These are phyloP conservation scores for Annulohypoxylon stygium DNA, from an alignment of 495 filamentous ascomycete genomes.

Conservation along the genomic window DNA sequence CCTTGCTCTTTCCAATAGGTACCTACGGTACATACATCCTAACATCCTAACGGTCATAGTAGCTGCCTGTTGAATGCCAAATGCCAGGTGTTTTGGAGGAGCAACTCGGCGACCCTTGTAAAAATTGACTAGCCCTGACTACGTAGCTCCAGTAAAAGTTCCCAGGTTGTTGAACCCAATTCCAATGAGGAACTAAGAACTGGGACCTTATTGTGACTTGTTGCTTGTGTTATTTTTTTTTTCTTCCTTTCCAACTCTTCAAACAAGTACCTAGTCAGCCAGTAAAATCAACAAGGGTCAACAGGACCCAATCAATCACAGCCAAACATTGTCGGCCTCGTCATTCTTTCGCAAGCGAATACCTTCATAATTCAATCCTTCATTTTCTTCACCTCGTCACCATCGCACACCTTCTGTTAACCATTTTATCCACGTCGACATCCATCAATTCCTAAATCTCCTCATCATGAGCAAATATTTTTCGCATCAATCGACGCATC, in stretches of 20 bases:
- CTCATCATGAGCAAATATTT: slow-evolving; percentile 46
- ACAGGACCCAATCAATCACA: slow-evolving; percentile 48
- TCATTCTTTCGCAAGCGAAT: slow-evolving; percentile 50
- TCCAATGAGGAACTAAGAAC: slow-evolving; percentile 17
- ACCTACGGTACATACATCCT: too few relatives aligned
- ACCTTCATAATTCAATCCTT: slow-evolving; percentile 34
- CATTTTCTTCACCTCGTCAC: slow-evolving; percentile 39
- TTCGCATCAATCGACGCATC: slow-evolving; percentile 42
- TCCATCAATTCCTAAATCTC: slow-evolving; percentile 30
- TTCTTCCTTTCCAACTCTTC: slow-evolving; percentile 10
- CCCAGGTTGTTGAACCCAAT: slow-evolving; percentile 22
- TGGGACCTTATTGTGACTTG: slow-evolving; percentile 24
- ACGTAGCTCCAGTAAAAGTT: slow-evolving; percentile 37
- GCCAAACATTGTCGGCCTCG: slow-evolving; percentile 52
- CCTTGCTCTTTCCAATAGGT: too few relatives aligned
- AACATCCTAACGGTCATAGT: background rate
- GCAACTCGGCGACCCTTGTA: background rate
- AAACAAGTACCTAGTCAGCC: slow-evolving; percentile 34
- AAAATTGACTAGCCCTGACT: slow-evolving; percentile 15
- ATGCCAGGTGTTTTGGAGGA: background rate
- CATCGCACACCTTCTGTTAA: slow-evolving; percentile 31
- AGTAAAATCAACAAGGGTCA: slow-evolving; percentile 10
- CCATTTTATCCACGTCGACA: slow-evolving; percentile 34
- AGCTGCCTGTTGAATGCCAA: background rate
- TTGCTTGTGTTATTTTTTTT: slow-evolving; percentile 44